Base-by-base conservation (phyloP, 495 filamentous ascomycete genomes). In the Trichoderma reesei region DNA sequence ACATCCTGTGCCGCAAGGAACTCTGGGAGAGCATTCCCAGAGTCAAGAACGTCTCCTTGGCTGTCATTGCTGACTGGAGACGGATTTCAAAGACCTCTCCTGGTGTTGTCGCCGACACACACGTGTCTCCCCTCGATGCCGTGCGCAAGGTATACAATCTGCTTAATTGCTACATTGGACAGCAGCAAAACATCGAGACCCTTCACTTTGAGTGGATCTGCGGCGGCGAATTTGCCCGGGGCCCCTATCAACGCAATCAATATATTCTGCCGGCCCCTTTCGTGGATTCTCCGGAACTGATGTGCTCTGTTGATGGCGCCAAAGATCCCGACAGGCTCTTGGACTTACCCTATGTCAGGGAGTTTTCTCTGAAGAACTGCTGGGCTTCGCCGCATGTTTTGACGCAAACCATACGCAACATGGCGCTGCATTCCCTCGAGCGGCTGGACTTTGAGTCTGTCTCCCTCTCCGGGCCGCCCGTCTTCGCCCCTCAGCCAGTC, bases 341-440 rank as follows among this genome's bases (percentile, higher is more conserved):
- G 3, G 51, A 61, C 0, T 64, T 82, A 16, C 75, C 79, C 7
- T 73, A 81, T 67, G 70, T 87, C 46, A 72, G 80, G 59, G 74
- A 83, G 41, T 73, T 88, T 10, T 83, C 74, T 5, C 67, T 88
- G 41, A 79, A 78, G 63, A 88, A 86, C 65, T 85, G 83, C 73
- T 83, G 78, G 77, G 66, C 77, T 16, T 69, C 69, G 9, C 79
- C 80, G 13, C 66, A 75, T 37, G 70, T 76, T 2, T 68, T 82
- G 41, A 67, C 69, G n/a, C 61, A 66, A 20, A 70, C 77, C 59
- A 65, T 76, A 18, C 37, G 41, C 3, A 54, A 51, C 0, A 67
- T 72, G 68, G 63, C 62, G 2, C 37, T 67, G 18, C 37, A 62
- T 6, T 61, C 60, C 8, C 69, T 82, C 7, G 65, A 74, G 41